A percentile compares a stretch with the other conserved stretches of the same genome.
These are phyloP conservation scores for Ophiostoma ips DNA, from an alignment of 2,329 filamentous ascomycete genomes.

Conservation along the genomic window DNA sequence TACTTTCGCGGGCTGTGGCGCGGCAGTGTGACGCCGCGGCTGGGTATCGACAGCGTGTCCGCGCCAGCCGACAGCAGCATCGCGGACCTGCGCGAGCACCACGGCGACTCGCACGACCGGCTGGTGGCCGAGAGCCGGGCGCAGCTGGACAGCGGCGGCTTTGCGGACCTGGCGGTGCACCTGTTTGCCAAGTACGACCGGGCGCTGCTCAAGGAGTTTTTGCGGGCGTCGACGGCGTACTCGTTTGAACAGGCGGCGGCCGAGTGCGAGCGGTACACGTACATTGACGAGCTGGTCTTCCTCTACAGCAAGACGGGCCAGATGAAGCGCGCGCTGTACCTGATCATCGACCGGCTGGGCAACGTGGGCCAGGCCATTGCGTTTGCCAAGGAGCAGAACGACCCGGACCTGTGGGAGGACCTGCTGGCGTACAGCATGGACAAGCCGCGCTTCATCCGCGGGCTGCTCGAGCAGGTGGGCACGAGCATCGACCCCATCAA, in stretches of 20 bases:
- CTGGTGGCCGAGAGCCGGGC: slow-evolving; percentile 46
- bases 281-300: slow-evolving; percentile 87
- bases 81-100: slow-evolving; percentile 37
- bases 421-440: slow-evolving; percentile 94
- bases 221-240: slow-evolving; percentile 75
- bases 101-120: slow-evolving; percentile 39
- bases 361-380: slow-evolving; percentile 87
- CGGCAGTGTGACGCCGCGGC: slow-evolving; percentile 33
- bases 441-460: slow-evolving; percentile 87
- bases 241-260: slow-evolving; percentile 66
- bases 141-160: slow-evolving; percentile 71
- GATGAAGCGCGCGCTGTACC: slow-evolving; percentile 76
- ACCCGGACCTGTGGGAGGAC: slow-evolving; percentile 89
- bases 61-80: slow-evolving; percentile 20
- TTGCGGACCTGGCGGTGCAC: slow-evolving; percentile 74
- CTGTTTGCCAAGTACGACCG: slow-evolving; percentile 79
- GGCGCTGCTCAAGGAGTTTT: slow-evolving; percentile 68
- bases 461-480: slow-evolving; percentile 82
- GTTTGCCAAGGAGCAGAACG: slow-evolving; percentile 87
- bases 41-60: background rate
- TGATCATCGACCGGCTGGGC: slow-evolving; percentile 86
- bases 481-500: slow-evolving; percentile 87
- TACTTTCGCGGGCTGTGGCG: slow-evolving; percentile 81
- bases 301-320: slow-evolving; percentile 91
- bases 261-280: slow-evolving; percentile 70